Conservation (phyloP, 2,329 filamentous ascomycete genomes). For the Fusarium sp. region DNA sequence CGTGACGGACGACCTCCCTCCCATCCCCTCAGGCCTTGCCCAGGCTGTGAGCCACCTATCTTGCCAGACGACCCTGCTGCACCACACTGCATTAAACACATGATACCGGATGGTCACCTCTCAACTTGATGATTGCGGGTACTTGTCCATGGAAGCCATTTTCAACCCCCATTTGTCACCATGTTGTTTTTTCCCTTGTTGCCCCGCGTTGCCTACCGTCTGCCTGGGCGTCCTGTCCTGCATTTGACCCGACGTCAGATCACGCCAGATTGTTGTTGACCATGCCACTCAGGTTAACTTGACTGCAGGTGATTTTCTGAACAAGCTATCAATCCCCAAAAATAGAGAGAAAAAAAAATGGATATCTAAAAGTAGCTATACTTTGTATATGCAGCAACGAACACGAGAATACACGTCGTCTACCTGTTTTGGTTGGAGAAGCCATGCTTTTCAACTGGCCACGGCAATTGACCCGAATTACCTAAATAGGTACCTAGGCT, state of each 20-base stretch:
- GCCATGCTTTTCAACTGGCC: not conserved
- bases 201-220: constrained; percentile 14
- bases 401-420: not conserved
- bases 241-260: constrained; percentile 3
- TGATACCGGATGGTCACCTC: constrained; percentile 5
- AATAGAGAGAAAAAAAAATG: not conserved
- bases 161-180: constrained; percentile 8
- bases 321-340: not conserved
- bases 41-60: constrained; percentile 2
- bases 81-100: constrained; percentile 13
- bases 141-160: not conserved
- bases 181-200: constrained; percentile 3
- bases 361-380: not conserved
- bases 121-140: not conserved
- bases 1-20: not conserved
- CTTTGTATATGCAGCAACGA: not conserved
- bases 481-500: not conserved
- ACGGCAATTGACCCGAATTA: not conserved
- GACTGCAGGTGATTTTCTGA: not conserved
- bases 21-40: not conserved
- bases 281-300: not conserved
- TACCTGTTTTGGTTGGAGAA: not conserved
- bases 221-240: not conserved
- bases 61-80: constrained; percentile 21
- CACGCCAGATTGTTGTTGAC: constrained; percentile 4